Base-by-base conservation (phyloP, 345 rosid genomes). In the Microcos paniculata region DNA sequence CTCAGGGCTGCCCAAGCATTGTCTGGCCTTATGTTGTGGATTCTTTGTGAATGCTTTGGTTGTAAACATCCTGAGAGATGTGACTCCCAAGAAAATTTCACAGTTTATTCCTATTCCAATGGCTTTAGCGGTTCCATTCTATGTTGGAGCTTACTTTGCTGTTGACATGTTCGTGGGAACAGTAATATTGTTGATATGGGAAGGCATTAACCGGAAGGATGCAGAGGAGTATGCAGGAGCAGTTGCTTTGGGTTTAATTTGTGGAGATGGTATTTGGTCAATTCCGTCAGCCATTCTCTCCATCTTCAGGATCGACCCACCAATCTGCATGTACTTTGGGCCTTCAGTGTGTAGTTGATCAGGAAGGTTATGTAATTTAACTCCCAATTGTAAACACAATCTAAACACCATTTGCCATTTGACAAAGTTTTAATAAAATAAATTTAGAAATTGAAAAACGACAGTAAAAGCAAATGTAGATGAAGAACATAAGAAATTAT, bases 221-320 rank as follows among this genome's bases (percentile, higher is more conserved):
- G 87, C 98, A 3, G 92, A 94, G 71, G 97, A 94, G 71, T 92
- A 61, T 57, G 81, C 91, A 0, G 97, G 94, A 15, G 97, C 97
- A 4, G 94, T 94, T 73, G 97, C 98, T 18, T 94, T 97, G 0
- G 98, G 98, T 21, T 81, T 91, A 74, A 94, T 94, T 65, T 92
- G 97, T 7, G 98, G 97, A 0, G 98, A 94, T 0, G 98, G 97
- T 14, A 91, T 94, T 45, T 94, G 97, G 98, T 92, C 94, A 2
- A 81, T 94, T 57, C 97, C 98, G 8, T 91, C 97, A 0, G 97
- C 98, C 1, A 56, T 92, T n/a, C 94, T 94, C 35, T 90, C 98
- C 4, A 90, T 94, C 77, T 85, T 94, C 53, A 92, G 87, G 88
- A 81, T 94, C 78, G 86, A 90, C 66, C 98, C 97, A 0, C 98